A percentile compares a stretch with the other conserved stretches of the same genome.
These are phyloP conservation scores for Mytilinidion resinicola DNA, from an alignment of 495 filamentous ascomycete genomes.

Conservation along the genomic window DNA sequence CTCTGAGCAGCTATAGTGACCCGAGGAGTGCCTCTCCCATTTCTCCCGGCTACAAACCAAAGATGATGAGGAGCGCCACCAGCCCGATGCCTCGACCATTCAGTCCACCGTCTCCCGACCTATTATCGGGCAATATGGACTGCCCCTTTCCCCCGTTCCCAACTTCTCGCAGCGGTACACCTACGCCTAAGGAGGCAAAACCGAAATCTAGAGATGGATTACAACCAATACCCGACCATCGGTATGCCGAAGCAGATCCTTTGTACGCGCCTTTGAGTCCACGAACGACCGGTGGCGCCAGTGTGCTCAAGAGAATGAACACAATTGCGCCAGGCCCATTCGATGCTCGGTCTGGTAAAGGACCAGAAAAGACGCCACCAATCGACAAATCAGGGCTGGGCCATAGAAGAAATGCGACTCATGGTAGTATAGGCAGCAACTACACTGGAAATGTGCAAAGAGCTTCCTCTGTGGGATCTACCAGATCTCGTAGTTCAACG, in stretches of 20 bases:
- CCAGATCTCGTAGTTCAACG: conserved; percentile 14
- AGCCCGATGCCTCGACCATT: conserved; percentile 38
- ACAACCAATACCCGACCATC: conserved; percentile 30
- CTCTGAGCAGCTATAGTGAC: conserved; percentile 53
- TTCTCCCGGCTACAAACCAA: conserved; percentile 37
- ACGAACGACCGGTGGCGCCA: conserved; percentile 33
- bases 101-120: conserved; percentile 37
- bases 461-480: conserved; percentile 22
- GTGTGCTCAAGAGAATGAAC: conserved; percentile 54
- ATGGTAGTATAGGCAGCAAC: conserved; percentile 22
- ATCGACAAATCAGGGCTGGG: conserved; percentile 37
- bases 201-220: conserved; percentile 30
- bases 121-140: conserved; percentile 45
- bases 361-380: conserved; percentile 17
- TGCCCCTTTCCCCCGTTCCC: conserved; percentile 58
- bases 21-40: conserved; percentile 54
- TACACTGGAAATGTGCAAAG: conserved; percentile 14
- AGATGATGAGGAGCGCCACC: conserved; percentile 43
- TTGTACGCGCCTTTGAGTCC: conserved; percentile 47
- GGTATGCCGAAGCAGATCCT: conserved; percentile 37
- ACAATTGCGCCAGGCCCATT: conserved; percentile 63
- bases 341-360: conserved; percentile 35
- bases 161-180: conserved; percentile 41
- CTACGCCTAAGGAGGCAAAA: conserved; percentile 40
- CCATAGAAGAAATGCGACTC: conserved; percentile 32